phyloP scores from a whole-genome alignment of 2,329 filamentous ascomycete species.

The Diaporthe citrichinensis region DNA sequence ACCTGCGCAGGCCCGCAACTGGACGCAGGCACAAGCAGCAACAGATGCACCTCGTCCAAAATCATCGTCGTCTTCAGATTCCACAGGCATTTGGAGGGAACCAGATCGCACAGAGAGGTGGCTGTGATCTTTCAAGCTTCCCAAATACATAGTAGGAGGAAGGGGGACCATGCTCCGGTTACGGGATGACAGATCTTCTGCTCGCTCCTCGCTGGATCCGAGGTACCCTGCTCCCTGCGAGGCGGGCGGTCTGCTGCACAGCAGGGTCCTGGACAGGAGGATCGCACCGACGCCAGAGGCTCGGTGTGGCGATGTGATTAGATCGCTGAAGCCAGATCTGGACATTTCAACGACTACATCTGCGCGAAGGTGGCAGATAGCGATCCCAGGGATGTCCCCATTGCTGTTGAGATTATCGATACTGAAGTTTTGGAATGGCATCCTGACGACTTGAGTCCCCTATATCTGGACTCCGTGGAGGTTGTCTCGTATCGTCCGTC shows the following conservation, averaged over 20 bases:
- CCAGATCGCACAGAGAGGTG: background rate
- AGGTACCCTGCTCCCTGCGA: slow-evolving; percentile 37
- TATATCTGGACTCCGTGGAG: background rate
- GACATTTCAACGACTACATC: background rate
- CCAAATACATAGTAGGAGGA: background rate
- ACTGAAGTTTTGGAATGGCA: background rate
- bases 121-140: background rate
- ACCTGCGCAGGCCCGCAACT: slow-evolving; percentile 35
- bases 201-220: slow-evolving; percentile 32
- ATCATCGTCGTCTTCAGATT: background rate
- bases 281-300: slow-evolving; percentile 37
- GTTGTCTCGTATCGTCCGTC: background rate
- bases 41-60: background rate
- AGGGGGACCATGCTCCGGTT: slow-evolving; percentile 13
- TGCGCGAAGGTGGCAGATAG: background rate
- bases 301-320: slow-evolving; percentile 42
- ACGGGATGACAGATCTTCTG: slow-evolving; percentile 23
- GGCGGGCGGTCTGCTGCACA: slow-evolving; percentile 26
- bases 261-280: slow-evolving; percentile 32
- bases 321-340: slow-evolving; percentile 18
- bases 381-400: background rate
- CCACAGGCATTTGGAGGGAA: no score
- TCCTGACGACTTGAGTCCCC: background rate
- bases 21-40: slow-evolving; percentile 31
- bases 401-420: background rate